Evolutionary conservation across 2,329 filamentous ascomycete genomes (phyloP), one percentile per base, ranked within the genome.

Genomic region (Trichoderma sp.): DNA sequence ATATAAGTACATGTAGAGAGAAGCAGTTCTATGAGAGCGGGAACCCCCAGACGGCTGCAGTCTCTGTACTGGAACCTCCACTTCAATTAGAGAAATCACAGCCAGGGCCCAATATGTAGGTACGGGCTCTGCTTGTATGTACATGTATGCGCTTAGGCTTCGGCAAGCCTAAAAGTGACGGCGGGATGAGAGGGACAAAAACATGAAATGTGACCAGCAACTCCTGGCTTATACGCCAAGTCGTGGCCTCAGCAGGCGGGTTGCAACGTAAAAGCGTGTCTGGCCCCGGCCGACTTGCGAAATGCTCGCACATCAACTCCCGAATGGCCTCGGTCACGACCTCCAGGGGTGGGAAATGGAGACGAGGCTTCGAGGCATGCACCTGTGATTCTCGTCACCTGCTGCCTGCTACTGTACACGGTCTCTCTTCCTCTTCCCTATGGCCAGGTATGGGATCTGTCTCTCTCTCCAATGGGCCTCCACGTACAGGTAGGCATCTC

Each of bases 211-310:
- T 40, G 31, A 64, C 49, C 63, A 58, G 63, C 63, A 55, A 43
- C 6, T 49, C 29, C 63, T 21, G 53, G 63, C 63, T 67, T 67
- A 67, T 58, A 67, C 52, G 63, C 35, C 14, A 24, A 13, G 11
- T 24, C 16, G 7, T 16, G 24, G 13, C 33, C 33, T 37, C 43
- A 21, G 37, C 40, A 33, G 55, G 58, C 55, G 63, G 63, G 53
- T 59, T 59, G 63, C 53, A 57, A 52, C 53, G 55, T 67, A 8
- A 31, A 52, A 59, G 63, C 55, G 29, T 43, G 29, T 58, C 21
- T 7, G 11, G 7, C 29, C 63, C 63, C 35, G 53, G 63, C 55
- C 37, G 40, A 31, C 37, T 43, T 35, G 27, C 29, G 55, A 66
- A 29, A 33, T 31, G 62, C 40, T 57, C 43, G 21, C 47, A 33